Evolutionary conservation across 2,329 filamentous ascomycete genomes (phyloP), one percentile per base, ranked within the genome.

Genomic region (Diplodia scrobiculata): DNA sequence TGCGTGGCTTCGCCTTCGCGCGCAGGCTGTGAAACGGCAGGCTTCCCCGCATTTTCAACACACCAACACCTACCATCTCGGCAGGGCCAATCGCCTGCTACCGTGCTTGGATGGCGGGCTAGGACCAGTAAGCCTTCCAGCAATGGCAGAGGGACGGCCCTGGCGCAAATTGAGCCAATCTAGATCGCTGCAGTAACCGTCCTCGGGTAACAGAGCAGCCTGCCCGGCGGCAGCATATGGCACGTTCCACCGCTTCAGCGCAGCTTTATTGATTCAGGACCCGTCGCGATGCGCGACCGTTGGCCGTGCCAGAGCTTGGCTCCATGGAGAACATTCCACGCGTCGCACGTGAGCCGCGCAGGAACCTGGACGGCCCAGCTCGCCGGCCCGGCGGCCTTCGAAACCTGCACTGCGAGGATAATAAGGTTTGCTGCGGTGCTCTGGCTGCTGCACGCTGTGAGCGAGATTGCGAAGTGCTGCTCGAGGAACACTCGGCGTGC

Each of bases 41-140:
- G 58, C 58, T 62, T 62, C 58, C 58, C 58, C 58, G 58, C 58
- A 62, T 62, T 62, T 51, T 47, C 38, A 48, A 19, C 50, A 29
- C 5, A 48, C 55, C 52, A 60, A 47, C 55, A 60, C 38, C 25
- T 11, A 41, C 25, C 38, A 21, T 17, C 55, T 45, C 34, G 21
- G 55, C 25, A 60, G 34, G 34, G 55, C 55, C 38, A 60, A 32
- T 47, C 17, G 36, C 14, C 25, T 45, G 38, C 38, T 36, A 50
- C 36, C 29, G 41, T 36, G 14, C 45, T 59, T 36, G 21, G 58
- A 29, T 19, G 48, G 58, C 36, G 48, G 14, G 29, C 58, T 47
- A 36, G 55, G 25, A 32, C 38, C 5, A 36, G 55, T 34, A 60
- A 62, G 58, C 45, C 19, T 19, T 27, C n/a, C 27, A 25, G 58